Evolutionary conservation across 1,139 yeast genomes (phyloP).

Genomic region (Sugiyamaella grinbergsii): DNA sequence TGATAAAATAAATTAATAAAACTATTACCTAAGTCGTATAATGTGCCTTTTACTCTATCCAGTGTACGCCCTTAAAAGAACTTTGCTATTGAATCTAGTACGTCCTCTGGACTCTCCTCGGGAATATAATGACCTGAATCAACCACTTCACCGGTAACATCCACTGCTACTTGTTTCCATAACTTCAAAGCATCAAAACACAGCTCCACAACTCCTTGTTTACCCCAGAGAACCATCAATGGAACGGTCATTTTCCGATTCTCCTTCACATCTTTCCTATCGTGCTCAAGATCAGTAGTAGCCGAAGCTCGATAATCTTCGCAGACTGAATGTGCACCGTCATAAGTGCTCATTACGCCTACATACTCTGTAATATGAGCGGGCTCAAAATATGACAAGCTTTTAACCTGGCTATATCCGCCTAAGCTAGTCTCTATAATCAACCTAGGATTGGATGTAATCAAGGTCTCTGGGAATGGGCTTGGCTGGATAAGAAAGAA

Average conservation of each 20-base stretch:
- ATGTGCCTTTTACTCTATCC: not conserved
- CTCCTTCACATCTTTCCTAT: slow-evolving; percentile 19
- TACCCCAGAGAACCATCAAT: slow-evolving; percentile 25
- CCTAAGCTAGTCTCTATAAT: slow-evolving; percentile 15
- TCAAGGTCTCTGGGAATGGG: slow-evolving; percentile 26
- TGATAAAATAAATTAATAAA: not conserved
- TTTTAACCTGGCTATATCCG: slow-evolving; percentile 5
- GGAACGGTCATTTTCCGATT: slow-evolving; percentile 22
- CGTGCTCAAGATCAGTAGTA: slow-evolving; percentile 26
- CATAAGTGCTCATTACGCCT: slow-evolving; percentile 5
- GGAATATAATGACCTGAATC: slow-evolving; percentile 29
- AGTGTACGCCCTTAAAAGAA: not conserved
- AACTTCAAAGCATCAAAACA: slow-evolving; percentile 24
- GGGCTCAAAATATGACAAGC: slow-evolving; percentile 3
- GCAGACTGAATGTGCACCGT: slow-evolving; percentile 26
- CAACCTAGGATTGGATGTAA: slow-evolving; percentile 20
- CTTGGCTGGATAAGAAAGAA: slow-evolving; percentile 28
- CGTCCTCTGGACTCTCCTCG: slow-evolving; percentile 24
- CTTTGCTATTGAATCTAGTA: not conserved
- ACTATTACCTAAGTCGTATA: not conserved
- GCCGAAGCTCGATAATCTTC: slow-evolving; percentile 30
- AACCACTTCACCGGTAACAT: slow-evolving; percentile 22
- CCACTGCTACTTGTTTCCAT: slow-evolving; percentile 24
- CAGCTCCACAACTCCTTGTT: slow-evolving; percentile 22
- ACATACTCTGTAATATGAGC: slow-evolving; percentile 10